Evolutionary conservation across 352 stramenopile genomes (phyloP), one percentile per base, ranked within the genome.

Genomic region (Phytophthora pinifolia): DNA sequence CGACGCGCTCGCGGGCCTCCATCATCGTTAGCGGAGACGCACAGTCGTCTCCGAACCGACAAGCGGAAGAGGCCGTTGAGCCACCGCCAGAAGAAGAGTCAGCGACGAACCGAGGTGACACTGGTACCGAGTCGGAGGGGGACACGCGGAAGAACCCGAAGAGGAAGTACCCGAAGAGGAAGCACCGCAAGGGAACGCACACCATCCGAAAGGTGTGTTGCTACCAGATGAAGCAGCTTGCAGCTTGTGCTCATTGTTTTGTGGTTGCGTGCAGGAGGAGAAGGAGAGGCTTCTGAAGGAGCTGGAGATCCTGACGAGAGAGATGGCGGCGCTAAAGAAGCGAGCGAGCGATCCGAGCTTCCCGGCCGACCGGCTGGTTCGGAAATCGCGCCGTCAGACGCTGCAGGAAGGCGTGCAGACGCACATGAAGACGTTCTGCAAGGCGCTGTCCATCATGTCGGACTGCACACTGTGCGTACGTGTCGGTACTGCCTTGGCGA

Each of bases 101-200:
- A 9, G 30, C 33, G 4, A n/a, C 17, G 8, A n/a, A 3, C 15
- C 22, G 22, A 37, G 30, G 2, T 6, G 37, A 45, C 7, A 46
- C 10, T 25, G 27, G n/a, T 32, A 42, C 48, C 4, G 37, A 42
- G 27, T 59, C 46, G 17, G 30, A 45, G 18, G 36, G 36, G n/a
- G 31, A 20, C 8, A 34, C 13, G 13, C 53, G 27, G 6, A n/a
- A n/a, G n/a, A n/a, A n/a, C n/a, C 41, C 46, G n/a, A 67, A 60
- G 18, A 41, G 46, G 14, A 74, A 73, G 34, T 57, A 66, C 27
- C 48, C 53, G 3, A 62, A 61, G 44, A 50, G 65, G 8, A 70
- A 72, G 42, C 56, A 68, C 43, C 65, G 61, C 33, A 74, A 74
- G 35, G 61, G 55, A 7, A 74, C 56, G 20, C 56, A 74, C 18